Base-by-base conservation (phyloP, 2,329 filamentous ascomycete genomes). In the Fusarium sp. region DNA sequence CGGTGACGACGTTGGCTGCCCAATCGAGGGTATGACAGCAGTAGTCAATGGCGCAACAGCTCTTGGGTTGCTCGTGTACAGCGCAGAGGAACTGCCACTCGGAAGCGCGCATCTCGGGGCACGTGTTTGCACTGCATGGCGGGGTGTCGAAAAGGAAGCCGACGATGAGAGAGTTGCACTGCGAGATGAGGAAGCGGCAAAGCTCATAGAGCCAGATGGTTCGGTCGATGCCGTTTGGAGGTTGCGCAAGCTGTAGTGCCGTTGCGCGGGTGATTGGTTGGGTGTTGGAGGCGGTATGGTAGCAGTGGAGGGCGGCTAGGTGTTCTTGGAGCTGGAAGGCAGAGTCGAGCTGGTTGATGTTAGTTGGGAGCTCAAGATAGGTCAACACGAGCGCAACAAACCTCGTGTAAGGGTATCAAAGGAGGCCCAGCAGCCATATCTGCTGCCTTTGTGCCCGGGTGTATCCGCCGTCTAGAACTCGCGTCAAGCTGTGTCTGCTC, bases 1-100 rank as follows among this genome's bases (percentile, higher is more conserved):
- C 97, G 4, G 96, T 98, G 67, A 99, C 92, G 23, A 96, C 94
- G 79, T 97, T 98, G 67, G 95, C 95, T 4, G 97, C 97, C 95
- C 96, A 98, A 85, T 99, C 97, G 50, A 99, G 92, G 0, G 97
- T 99, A 82, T 99, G 97, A 82, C 96, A 98, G 88, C 95, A 98
- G 85, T 99, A 99, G 85, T 99, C 97, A 80, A 99, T 98, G 61
- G 97, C 97, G 83, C 96, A 98, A 86, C 97, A 99, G 79, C 93
- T 94, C 85, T 98, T 98, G 58, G 97, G 97, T 59, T 95, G 93
- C 81, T 98, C 96, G 82, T 99, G 97, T 4, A 98, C 97, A 60
- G 97, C 97, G 85, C 97, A 99, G 57, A 99, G 91, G 80, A 98
- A 99, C 85, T 99, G 97, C 97, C 97, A 99, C 86, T 99, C 96